Evolutionary conservation across 208 protist genomes (phyloP).

Genomic region (Crithidia acanthocephali): DNA sequence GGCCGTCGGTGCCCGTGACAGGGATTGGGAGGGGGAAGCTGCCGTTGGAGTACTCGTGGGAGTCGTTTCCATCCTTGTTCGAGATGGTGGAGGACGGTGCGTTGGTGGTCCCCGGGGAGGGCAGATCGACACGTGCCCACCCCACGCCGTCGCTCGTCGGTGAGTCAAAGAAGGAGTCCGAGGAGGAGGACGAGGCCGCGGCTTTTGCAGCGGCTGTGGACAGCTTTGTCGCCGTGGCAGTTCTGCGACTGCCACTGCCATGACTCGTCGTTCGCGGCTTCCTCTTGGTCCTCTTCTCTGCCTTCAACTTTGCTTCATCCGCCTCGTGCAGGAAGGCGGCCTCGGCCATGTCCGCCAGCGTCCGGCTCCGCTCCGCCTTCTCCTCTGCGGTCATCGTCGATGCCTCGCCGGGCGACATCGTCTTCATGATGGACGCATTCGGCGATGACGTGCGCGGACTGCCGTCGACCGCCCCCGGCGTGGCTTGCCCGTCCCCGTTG

Average conservation of each 20-base stretch:
- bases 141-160: not conserved
- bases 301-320: not conserved
- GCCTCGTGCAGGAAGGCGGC: slow-evolving; percentile 9
- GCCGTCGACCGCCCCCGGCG: not conserved
- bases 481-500: not conserved
- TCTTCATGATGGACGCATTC: slow-evolving; percentile 17
- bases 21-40: not conserved
- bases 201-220: not conserved
- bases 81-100: not conserved
- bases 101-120: slow-evolving; percentile 6
- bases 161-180: slow-evolving; percentile 15
- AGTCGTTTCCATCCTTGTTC: not conserved
- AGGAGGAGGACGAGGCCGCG: slow-evolving; percentile 19
- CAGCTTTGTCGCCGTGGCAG: not conserved
- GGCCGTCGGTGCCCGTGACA: not conserved
- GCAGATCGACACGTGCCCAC: slow-evolving; percentile 6
- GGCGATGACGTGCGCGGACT: not conserved
- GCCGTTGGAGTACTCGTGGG: not conserved
- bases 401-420: slow-evolving; percentile 5
- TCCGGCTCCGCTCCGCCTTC: not conserved
- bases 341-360: slow-evolving; percentile 19
- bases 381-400: slow-evolving; percentile 9
- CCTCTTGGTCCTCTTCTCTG: not conserved
- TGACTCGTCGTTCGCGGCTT: not conserved
- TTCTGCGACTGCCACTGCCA: not conserved